These are phyloP conservation scores for Graphilbum fragrans DNA, from an alignment of 2,329 filamentous ascomycete species.

Conservation along the genomic window DNA sequence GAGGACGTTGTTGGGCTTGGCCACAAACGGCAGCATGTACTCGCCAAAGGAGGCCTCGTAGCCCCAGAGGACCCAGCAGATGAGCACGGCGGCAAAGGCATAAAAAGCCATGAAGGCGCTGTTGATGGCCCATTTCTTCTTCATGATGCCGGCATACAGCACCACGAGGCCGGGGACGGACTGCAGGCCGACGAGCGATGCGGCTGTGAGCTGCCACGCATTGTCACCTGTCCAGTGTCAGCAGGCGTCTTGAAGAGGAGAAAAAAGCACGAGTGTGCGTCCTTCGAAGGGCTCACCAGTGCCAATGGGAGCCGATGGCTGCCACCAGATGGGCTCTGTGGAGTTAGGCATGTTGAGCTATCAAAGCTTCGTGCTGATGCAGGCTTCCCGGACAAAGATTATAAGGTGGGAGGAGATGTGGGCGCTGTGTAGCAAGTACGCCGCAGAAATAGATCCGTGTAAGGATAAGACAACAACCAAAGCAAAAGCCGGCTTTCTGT, in stretches of 20 bases:
- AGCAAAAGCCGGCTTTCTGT: neutral
- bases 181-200: slow-evolving; percentile 34
- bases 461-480: too few species aligned
- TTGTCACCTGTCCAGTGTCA: slow-evolving; percentile 26
- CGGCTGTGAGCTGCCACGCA: slow-evolving; percentile 39
- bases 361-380: neutral
- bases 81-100: slow-evolving; percentile 32
- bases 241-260: neutral
- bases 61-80: slow-evolving; percentile 36
- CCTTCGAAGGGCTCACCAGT: neutral
- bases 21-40: slow-evolving; percentile 37
- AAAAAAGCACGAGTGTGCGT: neutral
- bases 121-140: slow-evolving; percentile 36
- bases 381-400: neutral
- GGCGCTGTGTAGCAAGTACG: neutral
- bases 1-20: slow-evolving; percentile 31
- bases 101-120: slow-evolving; percentile 39
- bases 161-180: slow-evolving; percentile 35
- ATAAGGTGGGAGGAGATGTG: neutral
- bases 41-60: slow-evolving; percentile 35
- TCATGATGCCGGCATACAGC: slow-evolving; percentile 34
- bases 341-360: neutral
- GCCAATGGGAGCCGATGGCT: neutral
- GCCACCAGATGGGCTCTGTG: neutral
- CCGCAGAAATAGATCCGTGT: too few species aligned